These are phyloP conservation scores for Bryoerythrophyllum caledonicum DNA, from an alignment of 225 moss, liverwort and hornwort genomes.

Conservation along the genomic window DNA sequence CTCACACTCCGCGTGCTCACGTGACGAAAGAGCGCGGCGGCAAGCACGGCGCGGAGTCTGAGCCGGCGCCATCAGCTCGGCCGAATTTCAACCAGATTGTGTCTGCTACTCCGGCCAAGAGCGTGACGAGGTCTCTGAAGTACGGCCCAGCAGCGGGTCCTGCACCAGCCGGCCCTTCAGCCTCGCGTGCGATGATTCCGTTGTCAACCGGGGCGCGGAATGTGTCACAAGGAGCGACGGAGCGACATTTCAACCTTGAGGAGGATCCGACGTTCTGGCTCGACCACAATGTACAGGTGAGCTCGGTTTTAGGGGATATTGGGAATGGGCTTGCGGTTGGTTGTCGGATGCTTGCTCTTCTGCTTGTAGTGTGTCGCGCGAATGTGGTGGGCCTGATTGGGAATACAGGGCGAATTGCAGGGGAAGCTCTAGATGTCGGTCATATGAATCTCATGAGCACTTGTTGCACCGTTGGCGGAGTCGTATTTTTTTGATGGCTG, in stretches of 20 bases:
- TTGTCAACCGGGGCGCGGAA: constrained; percentile 38
- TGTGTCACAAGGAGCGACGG: constrained; percentile 14
- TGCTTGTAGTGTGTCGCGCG: not conserved
- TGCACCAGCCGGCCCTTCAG: constrained; percentile 18
- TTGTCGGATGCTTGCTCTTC: not conserved
- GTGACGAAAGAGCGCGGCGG: constrained; percentile 29
- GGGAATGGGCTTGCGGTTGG: not conserved
- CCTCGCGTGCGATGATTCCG: constrained; percentile 40
- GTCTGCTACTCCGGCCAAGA: constrained; percentile 61
- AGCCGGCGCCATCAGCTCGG: constrained; percentile 28
- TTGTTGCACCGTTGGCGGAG: not conserved
- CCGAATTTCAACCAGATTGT: constrained; percentile 29
- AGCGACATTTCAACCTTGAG: constrained; percentile 53
- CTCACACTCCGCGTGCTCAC: constrained; percentile 35
- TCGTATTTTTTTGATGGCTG: not conserved
- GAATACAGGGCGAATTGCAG: not conserved
- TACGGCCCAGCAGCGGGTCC: constrained; percentile 36
- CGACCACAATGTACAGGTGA: constrained; percentile 66
- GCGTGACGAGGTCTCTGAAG: constrained; percentile 49
- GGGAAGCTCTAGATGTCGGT: not conserved
- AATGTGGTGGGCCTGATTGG: not conserved
- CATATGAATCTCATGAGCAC: not conserved
- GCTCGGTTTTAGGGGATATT: not conserved
- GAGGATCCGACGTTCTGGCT: constrained; percentile 68
- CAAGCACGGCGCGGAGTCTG: constrained; percentile 36